These are phyloP conservation scores for Cutaneotrichosporon sp. DNA, from an alignment of 1,284 basidiomycete genomes.

Conservation along the genomic window DNA sequence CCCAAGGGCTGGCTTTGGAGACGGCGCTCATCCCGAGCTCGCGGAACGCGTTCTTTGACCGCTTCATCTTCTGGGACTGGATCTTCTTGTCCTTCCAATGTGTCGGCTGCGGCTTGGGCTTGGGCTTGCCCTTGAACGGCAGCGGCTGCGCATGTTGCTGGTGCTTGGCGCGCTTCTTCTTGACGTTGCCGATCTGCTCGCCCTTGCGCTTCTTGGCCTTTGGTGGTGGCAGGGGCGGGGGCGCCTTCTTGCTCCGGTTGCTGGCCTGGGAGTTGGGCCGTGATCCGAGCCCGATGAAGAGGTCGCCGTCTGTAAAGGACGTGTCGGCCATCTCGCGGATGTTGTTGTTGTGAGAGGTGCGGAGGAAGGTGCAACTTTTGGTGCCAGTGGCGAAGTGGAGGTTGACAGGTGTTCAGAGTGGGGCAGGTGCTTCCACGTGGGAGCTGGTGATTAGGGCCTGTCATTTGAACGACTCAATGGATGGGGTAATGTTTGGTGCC, in stretches of 20 bases:
- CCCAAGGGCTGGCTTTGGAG: constrained; percentile 67
- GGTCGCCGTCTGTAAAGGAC: constrained; percentile 16
- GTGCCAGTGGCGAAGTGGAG: constrained; percentile 4
- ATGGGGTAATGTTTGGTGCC: not conserved
- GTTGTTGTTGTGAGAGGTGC: not conserved
- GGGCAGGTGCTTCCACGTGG: not conserved
- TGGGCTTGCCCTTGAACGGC: not conserved
- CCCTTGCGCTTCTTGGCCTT: constrained; percentile 16
- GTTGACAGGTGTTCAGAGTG: not conserved
- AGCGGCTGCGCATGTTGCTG: not conserved
- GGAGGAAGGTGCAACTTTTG: constrained; percentile 8
- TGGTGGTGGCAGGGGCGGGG: not conserved
- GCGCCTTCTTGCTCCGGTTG: not conserved
- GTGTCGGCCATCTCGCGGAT: constrained; percentile 6
- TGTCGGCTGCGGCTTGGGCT: no score
- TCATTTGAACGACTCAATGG: not conserved
- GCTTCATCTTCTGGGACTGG: not conserved
- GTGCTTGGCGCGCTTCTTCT: not conserved
- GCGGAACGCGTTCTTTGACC: not conserved
- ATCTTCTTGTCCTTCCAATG: not conserved
- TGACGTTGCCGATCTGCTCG: not conserved
- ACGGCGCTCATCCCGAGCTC: not conserved
- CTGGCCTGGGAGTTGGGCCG: not conserved
- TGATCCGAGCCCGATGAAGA: constrained; percentile 22
- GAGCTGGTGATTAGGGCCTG: not conserved